Conservation (phyloP, 1,284 basidiomycete species). For the Moesziomyces sp. region DNA sequence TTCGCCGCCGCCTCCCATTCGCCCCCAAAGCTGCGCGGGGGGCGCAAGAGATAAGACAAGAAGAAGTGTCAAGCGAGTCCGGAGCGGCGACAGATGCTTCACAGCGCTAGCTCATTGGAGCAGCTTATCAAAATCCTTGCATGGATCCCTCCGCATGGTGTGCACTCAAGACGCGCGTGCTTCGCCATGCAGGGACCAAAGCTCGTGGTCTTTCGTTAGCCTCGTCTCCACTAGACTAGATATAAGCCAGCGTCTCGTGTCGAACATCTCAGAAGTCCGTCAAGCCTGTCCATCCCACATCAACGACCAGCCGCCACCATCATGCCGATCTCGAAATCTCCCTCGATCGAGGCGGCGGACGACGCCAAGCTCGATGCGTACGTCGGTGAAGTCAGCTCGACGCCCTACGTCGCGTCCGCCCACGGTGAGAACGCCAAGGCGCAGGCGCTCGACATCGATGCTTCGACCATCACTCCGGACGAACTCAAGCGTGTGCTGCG, state of each 20-base stretch:
- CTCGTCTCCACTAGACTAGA: neutral
- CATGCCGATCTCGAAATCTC: constrained; percentile 1
- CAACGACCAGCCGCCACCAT: neutral
- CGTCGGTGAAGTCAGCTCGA: constrained; percentile 16
- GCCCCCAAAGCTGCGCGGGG: no score
- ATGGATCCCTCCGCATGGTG: neutral
- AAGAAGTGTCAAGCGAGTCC: neutral
- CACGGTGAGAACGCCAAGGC: constrained; percentile 36
- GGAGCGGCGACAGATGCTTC: neutral
- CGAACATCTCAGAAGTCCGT: neutral
- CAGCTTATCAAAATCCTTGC: neutral
- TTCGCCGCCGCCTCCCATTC: neutral
- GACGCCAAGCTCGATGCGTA: constrained; percentile 5
- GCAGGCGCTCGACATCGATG: constrained; percentile 15
- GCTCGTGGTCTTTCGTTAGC: neutral
- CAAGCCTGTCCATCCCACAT: constrained; percentile 6
- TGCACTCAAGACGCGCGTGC: neutral
- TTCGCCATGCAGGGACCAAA: neutral
- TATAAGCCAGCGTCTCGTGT: neutral
- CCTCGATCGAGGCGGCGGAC: constrained; percentile 7
- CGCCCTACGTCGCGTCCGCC: constrained; percentile 4
- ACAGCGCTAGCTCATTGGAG: neutral
- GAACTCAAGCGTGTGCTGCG: constrained; percentile 52
- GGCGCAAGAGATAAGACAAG: neutral
- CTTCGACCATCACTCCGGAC: constrained; percentile 13